phyloP scores from a whole-genome alignment of 1,284 basidiomycete species.

The Pseudomicrostroma phylloplanum region DNA sequence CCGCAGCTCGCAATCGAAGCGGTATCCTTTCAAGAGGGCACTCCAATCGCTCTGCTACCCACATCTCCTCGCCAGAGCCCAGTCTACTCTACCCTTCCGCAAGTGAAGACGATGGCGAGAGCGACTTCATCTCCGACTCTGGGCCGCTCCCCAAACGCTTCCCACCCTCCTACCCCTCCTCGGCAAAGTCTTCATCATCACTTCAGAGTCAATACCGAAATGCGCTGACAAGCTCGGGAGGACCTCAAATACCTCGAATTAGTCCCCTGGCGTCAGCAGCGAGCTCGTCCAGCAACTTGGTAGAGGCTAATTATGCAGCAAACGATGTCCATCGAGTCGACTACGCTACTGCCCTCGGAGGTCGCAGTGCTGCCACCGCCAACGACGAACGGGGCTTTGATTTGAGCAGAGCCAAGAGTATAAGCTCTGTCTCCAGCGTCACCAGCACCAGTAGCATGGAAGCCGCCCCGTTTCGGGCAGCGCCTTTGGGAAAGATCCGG shows the following conservation, averaged over 20 bases:
- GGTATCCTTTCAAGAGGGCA: neutral
- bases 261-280: too few species aligned
- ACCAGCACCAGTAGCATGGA: constrained; percentile 47
- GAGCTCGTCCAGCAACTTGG: neutral
- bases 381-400: constrained; percentile 25
- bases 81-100: neutral
- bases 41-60: neutral
- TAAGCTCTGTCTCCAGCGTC: constrained; percentile 42
- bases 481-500: constrained; percentile 43
- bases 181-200: too few species aligned
- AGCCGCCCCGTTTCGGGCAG: constrained; percentile 44
- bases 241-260: too few species aligned
- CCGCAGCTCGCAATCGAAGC: neutral
- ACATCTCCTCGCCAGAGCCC: neutral
- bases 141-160: constrained; percentile 32
- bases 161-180: constrained; percentile 9
- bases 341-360: neutral
- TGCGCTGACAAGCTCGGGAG: too few species aligned
- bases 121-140: constrained; percentile 28
- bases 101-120: constrained; percentile 22
- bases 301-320: neutral
- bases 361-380: constrained; percentile 21
- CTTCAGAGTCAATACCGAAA: too few species aligned
- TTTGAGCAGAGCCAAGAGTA: constrained; percentile 42
- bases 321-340: neutral